Percentiles rank a stretch among this genome's conserved stretches.
Evolutionary conservation across 257 asterid genomes (phyloP).

Genomic region (Penstemon eatonii): DNA sequence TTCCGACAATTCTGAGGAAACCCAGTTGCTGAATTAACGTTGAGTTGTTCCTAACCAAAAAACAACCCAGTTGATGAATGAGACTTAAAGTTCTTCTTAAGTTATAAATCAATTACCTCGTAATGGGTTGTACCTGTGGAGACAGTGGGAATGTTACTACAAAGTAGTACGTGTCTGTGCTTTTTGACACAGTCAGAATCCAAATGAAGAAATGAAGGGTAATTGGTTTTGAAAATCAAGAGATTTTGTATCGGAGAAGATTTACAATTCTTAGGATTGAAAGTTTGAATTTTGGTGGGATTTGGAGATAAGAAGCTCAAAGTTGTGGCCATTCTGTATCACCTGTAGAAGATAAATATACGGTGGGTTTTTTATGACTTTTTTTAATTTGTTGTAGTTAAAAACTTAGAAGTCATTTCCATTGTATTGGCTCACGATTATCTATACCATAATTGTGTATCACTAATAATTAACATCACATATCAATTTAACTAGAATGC

Average conservation of each 20-base stretch:
- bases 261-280: background rate
- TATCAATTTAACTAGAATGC: too few species aligned
- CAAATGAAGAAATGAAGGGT: constrained; percentile 30
- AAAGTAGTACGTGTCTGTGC: constrained; percentile 32
- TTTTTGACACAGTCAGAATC: constrained; percentile 29
- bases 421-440: too few species aligned
- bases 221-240: constrained; percentile 22
- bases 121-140: constrained; percentile 64
- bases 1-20: too few species aligned
- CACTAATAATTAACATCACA: too few species aligned
- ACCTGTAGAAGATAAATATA: too few species aligned
- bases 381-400: too few species aligned
- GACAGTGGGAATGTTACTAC: constrained; percentile 51
- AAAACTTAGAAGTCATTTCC: too few species aligned
- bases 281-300: constrained; percentile 25
- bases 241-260: constrained; percentile 32
- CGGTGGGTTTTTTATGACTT: too few species aligned
- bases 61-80: background rate
- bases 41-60: too few species aligned
- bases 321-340: constrained; percentile 38
- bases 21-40: too few species aligned
- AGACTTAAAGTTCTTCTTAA: background rate
- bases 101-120: constrained; percentile 48
- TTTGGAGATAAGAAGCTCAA: constrained; percentile 33
- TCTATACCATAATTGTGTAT: too few species aligned